Percentiles rank a stretch among this genome's conserved stretches.
Evolutionary conservation across 2,329 filamentous ascomycete genomes (phyloP).

Genomic region (Diaporthe destruens): DNA sequence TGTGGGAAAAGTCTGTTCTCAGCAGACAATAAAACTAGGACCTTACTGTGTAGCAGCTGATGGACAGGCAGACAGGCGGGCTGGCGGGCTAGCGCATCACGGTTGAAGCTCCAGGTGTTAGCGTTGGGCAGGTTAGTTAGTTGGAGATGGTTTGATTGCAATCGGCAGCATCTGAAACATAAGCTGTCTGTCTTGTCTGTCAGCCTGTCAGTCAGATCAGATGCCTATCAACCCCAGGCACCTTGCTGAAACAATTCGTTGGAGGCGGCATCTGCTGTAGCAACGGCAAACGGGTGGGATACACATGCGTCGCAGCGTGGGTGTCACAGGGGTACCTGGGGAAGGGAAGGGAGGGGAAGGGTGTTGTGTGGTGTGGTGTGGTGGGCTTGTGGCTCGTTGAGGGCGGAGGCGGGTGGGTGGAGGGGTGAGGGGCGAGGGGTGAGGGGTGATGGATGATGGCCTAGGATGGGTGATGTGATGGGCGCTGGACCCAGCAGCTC

Average conservation of each 20-base stretch:
- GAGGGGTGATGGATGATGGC: no score
- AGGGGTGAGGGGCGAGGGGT: background rate
- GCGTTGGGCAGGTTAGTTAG: background rate
- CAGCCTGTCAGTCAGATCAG: background rate
- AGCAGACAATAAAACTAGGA: background rate
- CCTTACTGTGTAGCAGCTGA: background rate
- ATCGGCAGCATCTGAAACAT: constrained; percentile 30
- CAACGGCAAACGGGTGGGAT: constrained; percentile 25
- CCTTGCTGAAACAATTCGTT: background rate
- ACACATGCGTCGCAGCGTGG: background rate
- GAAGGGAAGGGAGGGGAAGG: no score
- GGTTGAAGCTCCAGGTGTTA: background rate
- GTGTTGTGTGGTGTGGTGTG: no score
- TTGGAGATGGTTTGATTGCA: constrained; percentile 21
- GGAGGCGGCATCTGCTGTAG: constrained; percentile 5
- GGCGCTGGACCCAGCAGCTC: constrained; percentile 10
- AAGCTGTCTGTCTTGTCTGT: background rate
- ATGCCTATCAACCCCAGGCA: background rate
- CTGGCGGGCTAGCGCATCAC: no score
- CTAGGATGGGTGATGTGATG: no score
- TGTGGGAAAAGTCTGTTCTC: background rate
- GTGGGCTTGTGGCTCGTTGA: background rate
- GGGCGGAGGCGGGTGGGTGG: background rate
- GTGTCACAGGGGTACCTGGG: background rate
- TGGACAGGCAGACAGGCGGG: no score